Evolutionary conservation across 164 flowering plant genomes (phyloP).

Genomic region (Magnolia sinica): DNA sequence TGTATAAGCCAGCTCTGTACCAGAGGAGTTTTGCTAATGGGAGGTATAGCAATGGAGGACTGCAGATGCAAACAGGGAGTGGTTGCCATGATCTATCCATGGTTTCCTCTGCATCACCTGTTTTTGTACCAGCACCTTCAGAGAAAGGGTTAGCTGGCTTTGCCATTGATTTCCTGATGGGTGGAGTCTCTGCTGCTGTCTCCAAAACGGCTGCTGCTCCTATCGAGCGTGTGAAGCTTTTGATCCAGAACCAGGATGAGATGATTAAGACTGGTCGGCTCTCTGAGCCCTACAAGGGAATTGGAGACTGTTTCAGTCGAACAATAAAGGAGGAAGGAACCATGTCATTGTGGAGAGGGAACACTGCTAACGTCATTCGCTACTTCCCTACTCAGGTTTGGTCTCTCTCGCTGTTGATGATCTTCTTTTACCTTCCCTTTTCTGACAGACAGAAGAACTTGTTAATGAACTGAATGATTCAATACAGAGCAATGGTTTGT

Average conservation of each 20-base stretch:
- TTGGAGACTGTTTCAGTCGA: slow-evolving; percentile 73
- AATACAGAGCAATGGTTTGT: no score
- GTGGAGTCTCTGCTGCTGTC: slow-evolving; percentile 90
- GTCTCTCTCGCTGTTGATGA: background rate
- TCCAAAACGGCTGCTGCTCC: slow-evolving; percentile 91
- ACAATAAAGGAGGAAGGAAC: slow-evolving; percentile 70
- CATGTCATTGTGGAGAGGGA: slow-evolving; percentile 74
- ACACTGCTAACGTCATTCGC: slow-evolving; percentile 86
- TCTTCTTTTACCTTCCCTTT: background rate
- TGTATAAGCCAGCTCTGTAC: slow-evolving; percentile 32
- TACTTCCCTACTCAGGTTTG: slow-evolving; percentile 90
- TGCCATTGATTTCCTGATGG: slow-evolving; percentile 76
- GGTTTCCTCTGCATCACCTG: slow-evolving; percentile 38
- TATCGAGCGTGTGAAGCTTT: slow-evolving; percentile 82
- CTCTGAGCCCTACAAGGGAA: slow-evolving; percentile 81
- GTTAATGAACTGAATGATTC: no score
- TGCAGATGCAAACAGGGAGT: slow-evolving; percentile 33
- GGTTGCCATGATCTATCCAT: slow-evolving; percentile 29
- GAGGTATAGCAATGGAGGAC: slow-evolving; percentile 45
- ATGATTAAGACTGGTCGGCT: slow-evolving; percentile 77
- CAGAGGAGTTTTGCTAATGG: slow-evolving; percentile 36
- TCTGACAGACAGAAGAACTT: no score
- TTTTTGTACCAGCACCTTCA: slow-evolving; percentile 62
- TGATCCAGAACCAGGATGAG: slow-evolving; percentile 89
- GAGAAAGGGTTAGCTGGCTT: slow-evolving; percentile 62